Percentiles rank a stretch among this genome's conserved stretches.
phyloP scores from a whole-genome alignment of 805 yeast genomes.

The Nakazawaea ernobii region DNA sequence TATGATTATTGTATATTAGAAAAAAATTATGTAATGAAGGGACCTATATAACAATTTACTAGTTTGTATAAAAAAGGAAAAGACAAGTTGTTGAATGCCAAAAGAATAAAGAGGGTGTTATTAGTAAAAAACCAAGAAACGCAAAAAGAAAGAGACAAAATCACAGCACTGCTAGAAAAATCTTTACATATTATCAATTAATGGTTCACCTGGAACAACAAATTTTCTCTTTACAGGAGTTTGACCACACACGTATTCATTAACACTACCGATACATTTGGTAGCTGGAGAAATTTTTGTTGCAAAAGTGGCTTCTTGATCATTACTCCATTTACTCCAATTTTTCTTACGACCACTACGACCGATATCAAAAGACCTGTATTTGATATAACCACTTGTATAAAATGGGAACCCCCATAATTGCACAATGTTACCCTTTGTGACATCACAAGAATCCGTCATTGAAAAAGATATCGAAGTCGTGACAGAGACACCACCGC shows the following conservation, averaged over 20 bases:
- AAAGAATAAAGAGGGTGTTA: neutral
- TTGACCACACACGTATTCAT: slow-evolving; percentile 6
- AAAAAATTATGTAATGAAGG: neutral
- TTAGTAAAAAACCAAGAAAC: too few relatives aligned
- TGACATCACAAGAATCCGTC: slow-evolving; percentile 7
- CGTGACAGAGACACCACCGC: neutral
- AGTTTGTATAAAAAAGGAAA: too few relatives aligned
- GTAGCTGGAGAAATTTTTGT: slow-evolving; percentile 4
- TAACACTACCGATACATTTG: slow-evolving; percentile 7
- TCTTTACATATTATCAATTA: neutral
- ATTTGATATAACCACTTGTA: neutral
- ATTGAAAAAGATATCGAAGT: slow-evolving; percentile 1
- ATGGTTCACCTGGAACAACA: neutral
- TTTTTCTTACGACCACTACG: neutral
- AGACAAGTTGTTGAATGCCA: too few relatives aligned
- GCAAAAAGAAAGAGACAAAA: too few relatives aligned
- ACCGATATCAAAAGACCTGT: slow-evolving; percentile 1
- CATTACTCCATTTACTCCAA: slow-evolving; percentile 5
- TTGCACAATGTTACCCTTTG: slow-evolving; percentile 9
- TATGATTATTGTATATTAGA: slow-evolving; percentile 27
- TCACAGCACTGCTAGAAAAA: too few relatives aligned
- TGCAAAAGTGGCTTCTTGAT: slow-evolving; percentile 1
- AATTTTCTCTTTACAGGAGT: slow-evolving; percentile 5
- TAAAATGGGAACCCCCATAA: slow-evolving; percentile 11
- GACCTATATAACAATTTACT: too few relatives aligned